Conservation (phyloP, 2,329 filamentous ascomycete species). For the Aspergillus nomiae region DNA sequence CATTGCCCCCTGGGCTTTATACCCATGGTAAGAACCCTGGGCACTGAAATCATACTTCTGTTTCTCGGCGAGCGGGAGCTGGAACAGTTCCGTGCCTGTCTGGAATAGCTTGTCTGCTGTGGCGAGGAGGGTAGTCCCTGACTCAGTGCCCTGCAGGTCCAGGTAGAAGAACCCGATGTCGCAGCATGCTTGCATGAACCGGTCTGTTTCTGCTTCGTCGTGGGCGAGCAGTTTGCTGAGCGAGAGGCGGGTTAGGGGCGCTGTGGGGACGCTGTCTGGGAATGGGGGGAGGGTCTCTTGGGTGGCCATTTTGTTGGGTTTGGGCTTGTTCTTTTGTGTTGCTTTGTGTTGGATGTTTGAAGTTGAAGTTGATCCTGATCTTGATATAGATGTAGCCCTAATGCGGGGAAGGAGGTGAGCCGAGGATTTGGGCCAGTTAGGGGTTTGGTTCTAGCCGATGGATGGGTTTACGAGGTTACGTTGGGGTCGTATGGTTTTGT, state of each 20-base stretch:
- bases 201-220: slow-evolving; percentile 36
- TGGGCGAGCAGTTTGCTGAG: slow-evolving; percentile 40
- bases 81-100: slow-evolving; percentile 51
- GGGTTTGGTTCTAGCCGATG: not conserved
- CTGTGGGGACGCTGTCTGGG: slow-evolving; percentile 44
- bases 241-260: slow-evolving; percentile 47
- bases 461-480: not conserved
- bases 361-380: not conserved
- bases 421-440: slow-evolving; percentile 11
- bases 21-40: slow-evolving; percentile 56
- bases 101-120: slow-evolving; percentile 51
- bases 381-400: slow-evolving; percentile 8
- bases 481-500: not conserved
- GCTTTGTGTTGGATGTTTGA: too few relatives aligned
- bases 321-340: not conserved
- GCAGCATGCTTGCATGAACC: slow-evolving; percentile 43
- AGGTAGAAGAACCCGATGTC: slow-evolving; percentile 62
- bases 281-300: slow-evolving; percentile 40
- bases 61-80: slow-evolving; percentile 54
- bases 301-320: not conserved
- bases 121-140: slow-evolving; percentile 44
- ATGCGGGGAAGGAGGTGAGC: slow-evolving; percentile 26
- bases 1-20: slow-evolving; percentile 52
- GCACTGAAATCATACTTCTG: slow-evolving; percentile 56
- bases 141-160: slow-evolving; percentile 43